Base-by-base conservation (phyloP, 306 rosid genomes). In the Hippophae rhamnoides region DNA sequence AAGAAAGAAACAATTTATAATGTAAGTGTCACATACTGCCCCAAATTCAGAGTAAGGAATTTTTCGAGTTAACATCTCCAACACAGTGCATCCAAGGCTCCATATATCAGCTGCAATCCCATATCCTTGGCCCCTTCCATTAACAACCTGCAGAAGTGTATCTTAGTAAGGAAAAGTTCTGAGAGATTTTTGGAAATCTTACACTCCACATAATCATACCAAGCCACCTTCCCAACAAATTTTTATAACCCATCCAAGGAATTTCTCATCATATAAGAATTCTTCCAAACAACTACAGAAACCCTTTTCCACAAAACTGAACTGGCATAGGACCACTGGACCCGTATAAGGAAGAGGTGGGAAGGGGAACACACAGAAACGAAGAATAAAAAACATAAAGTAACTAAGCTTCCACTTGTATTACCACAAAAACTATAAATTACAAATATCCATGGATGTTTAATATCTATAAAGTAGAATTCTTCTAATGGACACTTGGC, bases 1-100 rank as follows among this genome's bases (percentile, higher is more conserved):
- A 31, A 31, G 10, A 40, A 74, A 50, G 64, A 59, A 53, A 64
- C 5, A 13, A 52, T 31, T 31, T 69, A 41, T 50, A 62, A 60
- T 51, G 52, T 18, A 18, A 18, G 23, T 57, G 69, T 58, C 58
- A 80, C 82, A 7, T 81, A 92, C 99, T 57, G 50, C 9, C 80
- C 84, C 96, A 6, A 85, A 60, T 49, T 77, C 58, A 14, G 75
- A 73, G 70, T 92, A 92, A 3, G 96, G 96, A 69, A 88, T 51
- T 73, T 67, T 52, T 50, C 86, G 71, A 0, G 99, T 88, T 57
- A 92, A 73, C 99, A 92, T 83, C 82, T 92, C 96, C 68, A 92
- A 80, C 41, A 88, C 99, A 46, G 99, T 92, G 79, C 96, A 88
- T 61, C 99, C 96, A 64, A 92, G 88, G 78, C 99, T 92, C 99